Evolutionary conservation across 2,329 filamentous ascomycete genomes (phyloP), one percentile per base, ranked within the genome.

Genomic region (Xylaria sp.): DNA sequence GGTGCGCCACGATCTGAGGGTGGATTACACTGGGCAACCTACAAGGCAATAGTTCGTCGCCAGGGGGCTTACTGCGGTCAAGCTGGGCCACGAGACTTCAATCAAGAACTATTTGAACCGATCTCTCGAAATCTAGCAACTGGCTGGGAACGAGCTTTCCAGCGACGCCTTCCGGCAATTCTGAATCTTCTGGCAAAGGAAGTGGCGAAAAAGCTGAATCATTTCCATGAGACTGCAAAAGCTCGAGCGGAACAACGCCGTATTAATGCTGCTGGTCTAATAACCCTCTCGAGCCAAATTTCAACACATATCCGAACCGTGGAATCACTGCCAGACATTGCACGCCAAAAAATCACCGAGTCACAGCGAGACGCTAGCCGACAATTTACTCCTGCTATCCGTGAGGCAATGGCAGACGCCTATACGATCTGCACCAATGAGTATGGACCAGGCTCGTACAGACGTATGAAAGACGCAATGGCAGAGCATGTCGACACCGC

Each of bases 381-480:
- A 3, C 79, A 85, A 41, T 88, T 90, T 65, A 82, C 81, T 0
- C 87, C 86, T 0, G 79, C 80, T 2, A 83, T 90, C 63, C 75
- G 78, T 3, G 52, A 72, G 1, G 77, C 76, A 39, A 88, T 90
- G 84, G 69, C 71, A 1, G 68, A 76, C 1, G 83, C 81, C 0
- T 90, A 90, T 74, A 65, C 79, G 0, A 60, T 56, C 0, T 89
- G 86, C 73, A 70, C 76, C 4, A 71, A 76, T 0, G 85, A 89
- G 73, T 48, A 50, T n/a, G 82, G 84, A 3, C 3, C 46, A 0
- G 87, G 88, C 2, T 80, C 76, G 12, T 88, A 79, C 74, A 77
- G 66, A 44, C 82, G 87, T 2, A 90, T 90, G 85, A 89, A 88
- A 70, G 66, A 57, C 0, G 70, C 79, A 32, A 88, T 90, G 85